These are phyloP conservation scores for Zelopaecilomyces penicillatus DNA, from an alignment of 2,329 filamentous ascomycete species.

Conservation along the genomic window DNA sequence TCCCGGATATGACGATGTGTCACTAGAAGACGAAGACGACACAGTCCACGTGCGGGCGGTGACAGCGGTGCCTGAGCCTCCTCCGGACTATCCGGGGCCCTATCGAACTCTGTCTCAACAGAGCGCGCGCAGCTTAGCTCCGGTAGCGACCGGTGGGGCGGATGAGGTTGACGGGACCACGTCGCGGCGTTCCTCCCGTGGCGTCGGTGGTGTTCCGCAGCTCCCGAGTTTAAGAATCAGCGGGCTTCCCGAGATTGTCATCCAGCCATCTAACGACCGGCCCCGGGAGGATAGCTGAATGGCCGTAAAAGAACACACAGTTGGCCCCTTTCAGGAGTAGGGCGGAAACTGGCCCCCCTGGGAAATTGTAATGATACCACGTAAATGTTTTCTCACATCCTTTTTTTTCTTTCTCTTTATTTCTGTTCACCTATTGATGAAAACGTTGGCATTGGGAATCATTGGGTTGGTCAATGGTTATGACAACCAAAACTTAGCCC, in stretches of 20 bases:
- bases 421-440: too few relatives aligned
- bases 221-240: slow-evolving; percentile 44
- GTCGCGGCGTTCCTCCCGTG: slow-evolving; percentile 15
- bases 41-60: slow-evolving; percentile 25
- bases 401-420: too few relatives aligned
- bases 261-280: slow-evolving; percentile 10
- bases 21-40: slow-evolving; percentile 31
- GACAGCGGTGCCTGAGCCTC: slow-evolving; percentile 39
- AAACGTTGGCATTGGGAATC: too few relatives aligned
- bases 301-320: too few relatives aligned
- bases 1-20: slow-evolving; percentile 46
- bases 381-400: too few relatives aligned
- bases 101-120: slow-evolving; percentile 19
- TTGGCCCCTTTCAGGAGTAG: too few relatives aligned
- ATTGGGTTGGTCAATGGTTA: too few relatives aligned
- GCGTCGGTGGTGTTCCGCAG: slow-evolving; percentile 34
- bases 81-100: slow-evolving; percentile 43
- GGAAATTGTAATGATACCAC: too few relatives aligned
- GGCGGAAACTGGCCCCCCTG: too few relatives aligned
- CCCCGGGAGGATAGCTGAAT: neutral
- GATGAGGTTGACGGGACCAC: neutral
- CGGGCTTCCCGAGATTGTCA: slow-evolving; percentile 43
- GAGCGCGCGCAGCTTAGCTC: slow-evolving; percentile 12
- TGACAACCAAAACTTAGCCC: too few relatives aligned
- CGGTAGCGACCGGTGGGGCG: neutral